A percentile compares a stretch with the other conserved stretches of the same genome.
These are phyloP conservation scores for Globisporangium carolinianum DNA, from an alignment of 352 stramenopile species.

Conservation along the genomic window DNA sequence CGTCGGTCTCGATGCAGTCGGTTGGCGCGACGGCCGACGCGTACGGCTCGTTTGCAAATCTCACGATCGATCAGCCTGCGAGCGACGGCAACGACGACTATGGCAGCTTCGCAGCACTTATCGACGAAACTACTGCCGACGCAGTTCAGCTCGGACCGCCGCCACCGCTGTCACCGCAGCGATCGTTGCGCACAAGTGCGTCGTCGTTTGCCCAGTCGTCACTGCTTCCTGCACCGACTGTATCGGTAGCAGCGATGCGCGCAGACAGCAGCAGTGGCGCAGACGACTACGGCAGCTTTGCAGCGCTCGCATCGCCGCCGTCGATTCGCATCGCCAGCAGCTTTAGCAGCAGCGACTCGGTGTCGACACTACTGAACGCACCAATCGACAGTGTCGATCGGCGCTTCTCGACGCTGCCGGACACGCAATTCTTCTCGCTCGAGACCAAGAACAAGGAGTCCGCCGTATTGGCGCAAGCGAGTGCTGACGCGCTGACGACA, in stretches of 20 bases:
- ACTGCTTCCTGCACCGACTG: too few relatives aligned
- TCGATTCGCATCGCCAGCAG: background rate
- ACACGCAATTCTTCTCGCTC: background rate
- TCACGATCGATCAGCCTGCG: constrained; percentile 1
- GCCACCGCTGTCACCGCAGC: constrained; percentile 9
- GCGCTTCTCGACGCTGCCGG: constrained; percentile 14
- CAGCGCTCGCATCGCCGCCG: constrained; percentile 15
- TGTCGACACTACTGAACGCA: background rate
- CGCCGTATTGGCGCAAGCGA: background rate
- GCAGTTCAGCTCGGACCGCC: constrained; percentile 17
- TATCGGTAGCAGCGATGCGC: too few relatives aligned
- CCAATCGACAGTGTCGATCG: constrained; percentile 3
- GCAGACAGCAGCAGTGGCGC: background rate
- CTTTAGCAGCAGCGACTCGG: background rate
- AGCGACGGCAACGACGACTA: constrained; percentile 21
- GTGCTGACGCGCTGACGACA: background rate
- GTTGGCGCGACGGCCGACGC: constrained; percentile 6
- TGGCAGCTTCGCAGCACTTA: constrained; percentile 33
- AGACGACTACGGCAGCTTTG: constrained; percentile 32
- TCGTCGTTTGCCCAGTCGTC: too few relatives aligned
- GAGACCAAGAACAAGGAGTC: constrained; percentile 4
- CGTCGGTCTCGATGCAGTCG: background rate
- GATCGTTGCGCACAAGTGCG: background rate
- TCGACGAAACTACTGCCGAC: background rate
- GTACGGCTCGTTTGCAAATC: constrained; percentile 21